phyloP scores from a whole-genome alignment of 179 eudicot genomes.

The Camellia oleifera region DNA sequence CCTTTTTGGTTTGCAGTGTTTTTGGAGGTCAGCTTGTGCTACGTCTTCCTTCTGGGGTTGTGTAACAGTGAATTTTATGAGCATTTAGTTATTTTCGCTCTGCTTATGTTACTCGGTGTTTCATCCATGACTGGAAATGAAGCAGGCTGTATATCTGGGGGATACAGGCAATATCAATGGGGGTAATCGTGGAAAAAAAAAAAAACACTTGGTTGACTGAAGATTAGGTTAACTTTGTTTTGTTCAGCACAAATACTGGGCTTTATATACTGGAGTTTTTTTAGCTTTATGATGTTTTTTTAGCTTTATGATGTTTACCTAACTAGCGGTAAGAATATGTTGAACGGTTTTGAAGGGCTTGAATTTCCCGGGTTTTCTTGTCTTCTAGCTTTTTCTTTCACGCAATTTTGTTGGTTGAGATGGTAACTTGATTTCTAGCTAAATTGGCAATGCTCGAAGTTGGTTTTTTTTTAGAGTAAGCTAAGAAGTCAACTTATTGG shows the following conservation, averaged over 20 bases:
- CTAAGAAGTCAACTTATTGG: too few species aligned
- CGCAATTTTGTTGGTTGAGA: neutral
- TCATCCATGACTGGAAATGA: slow-evolving; percentile 9
- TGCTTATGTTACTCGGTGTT: slow-evolving; percentile 1
- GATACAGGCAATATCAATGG: neutral
- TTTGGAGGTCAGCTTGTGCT: slow-evolving; percentile 88
- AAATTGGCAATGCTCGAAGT: too few species aligned
- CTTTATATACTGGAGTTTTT: neutral
- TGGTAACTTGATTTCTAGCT: too few species aligned
- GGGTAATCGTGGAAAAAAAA: neutral
- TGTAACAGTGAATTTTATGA: slow-evolving; percentile 24
- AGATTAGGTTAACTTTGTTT: neutral
- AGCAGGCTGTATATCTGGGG: slow-evolving; percentile 14
- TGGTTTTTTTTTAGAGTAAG: too few species aligned
- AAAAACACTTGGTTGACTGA: neutral
- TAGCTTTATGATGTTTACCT: neutral
- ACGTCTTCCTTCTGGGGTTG: slow-evolving; percentile 91
- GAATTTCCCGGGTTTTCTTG: neutral
- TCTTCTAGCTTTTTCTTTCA: neutral
- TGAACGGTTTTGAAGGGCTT: neutral
- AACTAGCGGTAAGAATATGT: neutral
- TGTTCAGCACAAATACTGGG: neutral
- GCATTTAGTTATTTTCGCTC: neutral
- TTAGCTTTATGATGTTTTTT: neutral
- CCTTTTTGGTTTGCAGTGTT: slow-evolving; percentile 47